phyloP scores from a whole-genome alignment of 768 basidiomycete genomes.

The Panaeolus cyanescens region DNA sequence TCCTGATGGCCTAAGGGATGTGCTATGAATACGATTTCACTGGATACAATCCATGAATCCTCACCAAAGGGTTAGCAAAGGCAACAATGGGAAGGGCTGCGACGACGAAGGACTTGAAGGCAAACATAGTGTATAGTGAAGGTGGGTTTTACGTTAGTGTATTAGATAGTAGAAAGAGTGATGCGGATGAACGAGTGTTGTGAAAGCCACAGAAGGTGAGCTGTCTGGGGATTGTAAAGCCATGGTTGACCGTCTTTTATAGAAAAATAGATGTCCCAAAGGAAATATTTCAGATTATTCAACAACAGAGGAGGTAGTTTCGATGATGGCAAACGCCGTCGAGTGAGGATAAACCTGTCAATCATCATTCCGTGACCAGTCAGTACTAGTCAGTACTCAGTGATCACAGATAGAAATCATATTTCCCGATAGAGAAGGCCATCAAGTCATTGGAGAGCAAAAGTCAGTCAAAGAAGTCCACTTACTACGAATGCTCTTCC shows the following conservation, averaged over 20 bases:
- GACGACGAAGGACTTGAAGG: constrained; percentile 19
- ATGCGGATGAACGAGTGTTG: not conserved
- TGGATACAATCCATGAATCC: constrained; percentile 2
- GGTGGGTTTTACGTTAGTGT: not conserved
- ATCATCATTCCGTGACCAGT: constrained; percentile 1
- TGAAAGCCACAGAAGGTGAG: not conserved
- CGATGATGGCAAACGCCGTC: not conserved
- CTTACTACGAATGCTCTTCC: no score
- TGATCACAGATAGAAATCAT: not conserved
- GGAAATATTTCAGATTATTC: not conserved
- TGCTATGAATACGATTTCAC: not conserved
- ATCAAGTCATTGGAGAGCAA: not conserved
- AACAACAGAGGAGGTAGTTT: not conserved
- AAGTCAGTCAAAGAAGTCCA: not conserved
- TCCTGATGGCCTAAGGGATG: constrained; percentile 15
- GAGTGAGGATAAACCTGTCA: not conserved
- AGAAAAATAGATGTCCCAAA: not conserved
- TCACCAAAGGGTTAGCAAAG: constrained; percentile 25
- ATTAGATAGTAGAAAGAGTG: not conserved
- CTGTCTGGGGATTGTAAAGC: not conserved
- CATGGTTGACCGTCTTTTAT: not conserved
- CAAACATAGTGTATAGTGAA: constrained; percentile 18
- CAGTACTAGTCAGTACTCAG: no score
- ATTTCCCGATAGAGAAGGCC: not conserved
- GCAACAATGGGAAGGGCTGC: constrained; percentile 26